phyloP scores from a whole-genome alignment of 441 rosid genomes.

The Flueggea neowawraea region DNA sequence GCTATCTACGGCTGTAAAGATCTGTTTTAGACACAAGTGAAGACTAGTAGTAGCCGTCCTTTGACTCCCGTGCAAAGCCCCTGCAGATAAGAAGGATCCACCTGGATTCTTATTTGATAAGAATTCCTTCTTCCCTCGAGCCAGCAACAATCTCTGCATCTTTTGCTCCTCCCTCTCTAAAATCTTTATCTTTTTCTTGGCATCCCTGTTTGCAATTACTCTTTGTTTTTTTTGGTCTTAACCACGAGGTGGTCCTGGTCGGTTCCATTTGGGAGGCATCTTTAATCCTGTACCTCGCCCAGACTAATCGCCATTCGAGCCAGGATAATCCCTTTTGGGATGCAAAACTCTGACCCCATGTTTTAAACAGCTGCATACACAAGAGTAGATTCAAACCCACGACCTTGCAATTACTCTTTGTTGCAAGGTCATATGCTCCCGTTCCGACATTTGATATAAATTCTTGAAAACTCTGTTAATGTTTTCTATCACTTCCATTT shows the following conservation, averaged over 20 bases:
- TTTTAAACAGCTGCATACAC: no score
- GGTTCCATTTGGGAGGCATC: no score
- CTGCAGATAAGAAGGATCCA: constrained; percentile 35
- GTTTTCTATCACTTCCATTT: constrained; percentile 78
- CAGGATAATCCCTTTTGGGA: no score
- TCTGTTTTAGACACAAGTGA: constrained; percentile 61
- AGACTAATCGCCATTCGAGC: no score
- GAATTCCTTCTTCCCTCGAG: constrained; percentile 74
- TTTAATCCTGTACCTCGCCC: no score
- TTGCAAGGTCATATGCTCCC: no score
- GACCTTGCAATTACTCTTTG: no score
- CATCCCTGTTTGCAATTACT: constrained; percentile 52
- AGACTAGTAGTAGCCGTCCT: constrained; percentile 61
- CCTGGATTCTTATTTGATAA: constrained; percentile 41
- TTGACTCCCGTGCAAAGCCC: constrained; percentile 56
- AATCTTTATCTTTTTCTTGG: constrained; percentile 53
- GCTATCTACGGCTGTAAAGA: constrained; percentile 89
- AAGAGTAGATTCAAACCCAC: no score
- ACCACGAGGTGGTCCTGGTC: no score
- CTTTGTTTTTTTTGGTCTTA: constrained; percentile 49
- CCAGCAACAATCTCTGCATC: constrained; percentile 81
- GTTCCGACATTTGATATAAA: constrained; percentile 79
- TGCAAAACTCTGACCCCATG: no score
- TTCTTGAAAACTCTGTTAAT: constrained; percentile 57
- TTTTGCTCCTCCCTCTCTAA: constrained; percentile 80